These are phyloP conservation scores for Amanita inopinata DNA, from an alignment of 768 basidiomycete species.

Conservation along the genomic window DNA sequence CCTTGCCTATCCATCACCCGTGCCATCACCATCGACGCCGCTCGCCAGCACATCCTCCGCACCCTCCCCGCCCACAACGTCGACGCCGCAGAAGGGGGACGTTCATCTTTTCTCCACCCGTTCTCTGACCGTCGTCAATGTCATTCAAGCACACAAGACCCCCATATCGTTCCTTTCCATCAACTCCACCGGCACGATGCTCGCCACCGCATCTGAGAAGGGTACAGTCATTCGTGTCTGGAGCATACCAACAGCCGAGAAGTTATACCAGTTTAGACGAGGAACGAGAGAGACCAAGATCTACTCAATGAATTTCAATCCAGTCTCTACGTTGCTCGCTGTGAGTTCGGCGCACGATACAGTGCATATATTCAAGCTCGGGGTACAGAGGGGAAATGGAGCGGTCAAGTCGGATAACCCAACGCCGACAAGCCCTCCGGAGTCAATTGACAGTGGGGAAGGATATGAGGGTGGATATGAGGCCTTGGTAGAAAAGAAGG, in stretches of 20 bases:
- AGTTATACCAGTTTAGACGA: constrained; percentile 89
- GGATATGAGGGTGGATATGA: constrained; percentile 79
- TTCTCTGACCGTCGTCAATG: constrained; percentile 85
- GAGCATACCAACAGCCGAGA: constrained; percentile 83
- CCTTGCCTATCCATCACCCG: constrained; percentile 92
- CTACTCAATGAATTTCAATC: constrained; percentile 75
- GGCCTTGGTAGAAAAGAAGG: constrained; percentile 72
- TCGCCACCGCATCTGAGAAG: constrained; percentile 90
- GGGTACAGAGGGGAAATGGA: constrained; percentile 16
- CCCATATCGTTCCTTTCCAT: constrained; percentile 83
- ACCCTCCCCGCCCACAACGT: constrained; percentile 21
- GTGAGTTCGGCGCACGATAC: constrained; percentile 92
- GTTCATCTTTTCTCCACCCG: constrained; percentile 94
- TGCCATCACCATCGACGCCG: constrained; percentile 70
- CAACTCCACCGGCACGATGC: constrained; percentile 78
- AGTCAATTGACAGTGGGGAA: constrained; percentile 55
- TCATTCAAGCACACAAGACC: constrained; percentile 94
- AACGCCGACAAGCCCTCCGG: constrained; percentile 46
- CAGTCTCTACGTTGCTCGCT: constrained; percentile 71
- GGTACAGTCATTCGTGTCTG: constrained; percentile 97
- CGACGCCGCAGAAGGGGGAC: constrained; percentile 39
- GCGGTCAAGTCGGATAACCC: constrained; percentile 11
- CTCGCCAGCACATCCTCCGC: constrained; percentile 31
- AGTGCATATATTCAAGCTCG: constrained; percentile 92
- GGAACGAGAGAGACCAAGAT: constrained; percentile 84